These are phyloP conservation scores for Fagopyrum homotropicum DNA, from an alignment of 148 eudicot genomes.

Conservation along the genomic window DNA sequence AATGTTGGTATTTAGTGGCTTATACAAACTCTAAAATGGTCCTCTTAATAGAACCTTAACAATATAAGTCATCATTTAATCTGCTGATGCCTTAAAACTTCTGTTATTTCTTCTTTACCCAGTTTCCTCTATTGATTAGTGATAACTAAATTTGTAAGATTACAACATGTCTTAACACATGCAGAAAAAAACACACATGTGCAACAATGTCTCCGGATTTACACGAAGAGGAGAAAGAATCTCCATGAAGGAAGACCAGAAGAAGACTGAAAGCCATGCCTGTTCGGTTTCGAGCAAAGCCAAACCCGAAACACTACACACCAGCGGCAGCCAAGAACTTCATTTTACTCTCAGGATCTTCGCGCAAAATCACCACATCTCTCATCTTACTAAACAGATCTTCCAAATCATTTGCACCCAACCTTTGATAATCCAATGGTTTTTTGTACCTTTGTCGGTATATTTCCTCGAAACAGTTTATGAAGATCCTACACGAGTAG, in stretches of 20 bases:
- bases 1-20: background rate
- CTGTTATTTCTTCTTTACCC: background rate
- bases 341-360: constrained; percentile 58
- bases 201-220: constrained; percentile 1
- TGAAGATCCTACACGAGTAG: constrained; percentile 52
- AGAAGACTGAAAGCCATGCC: background rate
- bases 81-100: background rate
- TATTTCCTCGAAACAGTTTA: constrained; percentile 61
- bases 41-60: background rate
- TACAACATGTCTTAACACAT: constrained; percentile 11
- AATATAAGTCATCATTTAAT: background rate
- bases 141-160: constrained; percentile 4
- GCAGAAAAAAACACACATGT: constrained; percentile 13
- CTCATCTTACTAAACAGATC: constrained; percentile 63
- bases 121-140: background rate
- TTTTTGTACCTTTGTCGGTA: constrained; percentile 78
- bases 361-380: constrained; percentile 66
- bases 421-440: constrained; percentile 41
- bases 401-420: constrained; percentile 65
- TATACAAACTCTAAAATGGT: background rate
- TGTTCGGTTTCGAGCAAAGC: background rate
- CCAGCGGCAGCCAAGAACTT: constrained; percentile 59
- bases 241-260: background rate
- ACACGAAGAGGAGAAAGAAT: background rate
- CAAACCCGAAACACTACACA: background rate